Percentiles rank a stretch among this genome's conserved stretches.
Conservation (phyloP, 2,329 filamentous ascomycete species). For the Cytospora mali region DNA sequence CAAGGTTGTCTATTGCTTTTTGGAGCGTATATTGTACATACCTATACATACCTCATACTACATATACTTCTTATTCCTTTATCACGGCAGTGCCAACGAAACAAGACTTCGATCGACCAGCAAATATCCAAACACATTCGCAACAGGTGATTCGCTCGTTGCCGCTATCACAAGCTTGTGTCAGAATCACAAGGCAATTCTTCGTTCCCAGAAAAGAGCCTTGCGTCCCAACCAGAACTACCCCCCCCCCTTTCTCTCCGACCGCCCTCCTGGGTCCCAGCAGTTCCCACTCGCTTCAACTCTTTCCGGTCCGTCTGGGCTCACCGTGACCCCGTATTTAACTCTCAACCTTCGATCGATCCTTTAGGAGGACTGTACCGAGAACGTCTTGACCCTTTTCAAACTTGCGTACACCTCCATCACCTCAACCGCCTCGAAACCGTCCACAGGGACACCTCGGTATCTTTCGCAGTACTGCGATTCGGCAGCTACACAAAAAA, state of each 20-base stretch:
- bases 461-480: not conserved
- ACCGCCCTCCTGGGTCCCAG: not conserved
- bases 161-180: conserved; percentile 16
- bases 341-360: conserved; percentile 7
- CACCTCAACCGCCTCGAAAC: not conserved
- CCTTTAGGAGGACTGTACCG: conserved; percentile 4
- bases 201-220: conserved; percentile 12
- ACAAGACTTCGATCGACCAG: conserved; percentile 3
- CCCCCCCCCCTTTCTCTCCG: not conserved
- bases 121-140: conserved; percentile 8
- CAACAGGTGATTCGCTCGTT: conserved; percentile 16
- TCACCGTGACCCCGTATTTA: conserved; percentile 11
- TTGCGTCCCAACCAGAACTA: not conserved
- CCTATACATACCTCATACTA: not conserved
- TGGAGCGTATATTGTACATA: not conserved
- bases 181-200: conserved; percentile 13
- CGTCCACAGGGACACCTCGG: not conserved
- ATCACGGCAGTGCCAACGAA: not conserved
- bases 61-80: not conserved
- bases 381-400: conserved; percentile 1
- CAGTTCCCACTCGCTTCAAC: conserved; percentile 16
- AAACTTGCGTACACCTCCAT: not conserved
- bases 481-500: conserved; percentile 3
- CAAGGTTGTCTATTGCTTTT: not conserved
- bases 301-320: conserved; percentile 6